phyloP scores from a whole-genome alignment of 208 protist species.

The Wallacemonas sp. region DNA sequence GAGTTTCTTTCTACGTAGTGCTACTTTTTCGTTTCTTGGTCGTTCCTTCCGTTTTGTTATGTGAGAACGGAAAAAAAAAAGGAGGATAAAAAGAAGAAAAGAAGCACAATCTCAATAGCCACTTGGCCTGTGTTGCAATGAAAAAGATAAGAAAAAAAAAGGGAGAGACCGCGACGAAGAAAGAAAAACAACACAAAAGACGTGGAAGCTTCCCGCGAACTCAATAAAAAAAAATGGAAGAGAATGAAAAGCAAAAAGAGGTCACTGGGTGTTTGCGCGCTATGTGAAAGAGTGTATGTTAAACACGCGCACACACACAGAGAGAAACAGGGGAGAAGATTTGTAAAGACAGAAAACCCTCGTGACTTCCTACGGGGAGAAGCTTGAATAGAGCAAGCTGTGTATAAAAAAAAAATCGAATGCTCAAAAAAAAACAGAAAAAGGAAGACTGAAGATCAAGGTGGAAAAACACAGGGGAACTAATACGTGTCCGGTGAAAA shows the following conservation, averaged over 20 bases:
- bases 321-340: background rate
- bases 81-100: conserved; percentile 5
- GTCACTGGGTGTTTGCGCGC: background rate
- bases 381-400: too few species aligned
- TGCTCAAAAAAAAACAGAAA: background rate
- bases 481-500: too few species aligned
- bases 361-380: too few species aligned
- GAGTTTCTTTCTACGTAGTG: background rate
- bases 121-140: too few species aligned
- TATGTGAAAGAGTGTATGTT: background rate
- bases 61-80: background rate
- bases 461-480: background rate
- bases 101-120: too few species aligned
- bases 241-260: conserved; percentile 12
- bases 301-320: too few species aligned
- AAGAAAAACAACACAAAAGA: background rate
- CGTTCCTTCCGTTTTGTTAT: too few species aligned
- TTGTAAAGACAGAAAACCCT: background rate
- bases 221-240: conserved; percentile 2
- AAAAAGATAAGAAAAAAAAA: conserved; percentile 9
- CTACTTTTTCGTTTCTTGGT: background rate
- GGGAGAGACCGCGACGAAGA: background rate
- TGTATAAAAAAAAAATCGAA: conserved; percentile 11
- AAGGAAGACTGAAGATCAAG: background rate
- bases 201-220: background rate